phyloP scores from a whole-genome alignment of 1,284 basidiomycete species.

The Pseudozyma sp. region DNA sequence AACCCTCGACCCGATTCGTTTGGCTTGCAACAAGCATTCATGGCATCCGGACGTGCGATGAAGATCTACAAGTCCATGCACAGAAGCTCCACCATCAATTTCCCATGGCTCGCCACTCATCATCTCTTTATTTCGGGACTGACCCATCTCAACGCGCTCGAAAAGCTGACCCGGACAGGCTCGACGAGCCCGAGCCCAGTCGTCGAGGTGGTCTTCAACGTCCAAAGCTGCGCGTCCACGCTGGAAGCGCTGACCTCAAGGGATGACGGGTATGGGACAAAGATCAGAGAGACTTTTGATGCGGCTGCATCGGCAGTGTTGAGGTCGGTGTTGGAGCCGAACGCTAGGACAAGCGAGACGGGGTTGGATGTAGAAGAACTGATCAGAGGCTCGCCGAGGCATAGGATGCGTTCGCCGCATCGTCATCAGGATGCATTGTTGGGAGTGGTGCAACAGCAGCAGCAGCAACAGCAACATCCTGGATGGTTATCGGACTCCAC shows the following conservation, averaged over 20 bases:
- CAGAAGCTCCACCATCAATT: constrained; percentile 45
- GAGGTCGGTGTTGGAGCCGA: constrained; percentile 29
- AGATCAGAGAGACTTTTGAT: constrained; percentile 46
- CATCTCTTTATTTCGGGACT: constrained; percentile 50
- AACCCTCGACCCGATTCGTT: constrained; percentile 40
- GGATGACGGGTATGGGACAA: constrained; percentile 35
- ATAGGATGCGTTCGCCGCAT: background rate
- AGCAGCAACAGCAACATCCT: constrained; percentile 32
- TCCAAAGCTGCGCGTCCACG: constrained; percentile 51
- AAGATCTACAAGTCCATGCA: constrained; percentile 52
- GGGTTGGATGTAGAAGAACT: constrained; percentile 21
- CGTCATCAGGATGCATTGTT: constrained; percentile 24
- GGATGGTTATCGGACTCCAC: constrained; percentile 51
- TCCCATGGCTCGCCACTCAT: constrained; percentile 46
- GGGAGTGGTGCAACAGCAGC: constrained; percentile 23
- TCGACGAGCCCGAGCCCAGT: constrained; percentile 26
- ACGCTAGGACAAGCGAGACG: background rate
- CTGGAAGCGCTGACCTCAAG: constrained; percentile 42
- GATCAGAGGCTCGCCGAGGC: constrained; percentile 9
- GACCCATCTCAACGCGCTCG: constrained; percentile 47
- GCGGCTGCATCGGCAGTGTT: constrained; percentile 40
- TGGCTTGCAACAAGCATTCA: constrained; percentile 41
- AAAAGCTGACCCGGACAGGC: constrained; percentile 37
- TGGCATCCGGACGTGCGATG: constrained; percentile 41
- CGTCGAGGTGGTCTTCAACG: constrained; percentile 48